Evolutionary conservation across 2,329 filamentous ascomycete genomes (phyloP).

Genomic region (Phoma sp.): DNA sequence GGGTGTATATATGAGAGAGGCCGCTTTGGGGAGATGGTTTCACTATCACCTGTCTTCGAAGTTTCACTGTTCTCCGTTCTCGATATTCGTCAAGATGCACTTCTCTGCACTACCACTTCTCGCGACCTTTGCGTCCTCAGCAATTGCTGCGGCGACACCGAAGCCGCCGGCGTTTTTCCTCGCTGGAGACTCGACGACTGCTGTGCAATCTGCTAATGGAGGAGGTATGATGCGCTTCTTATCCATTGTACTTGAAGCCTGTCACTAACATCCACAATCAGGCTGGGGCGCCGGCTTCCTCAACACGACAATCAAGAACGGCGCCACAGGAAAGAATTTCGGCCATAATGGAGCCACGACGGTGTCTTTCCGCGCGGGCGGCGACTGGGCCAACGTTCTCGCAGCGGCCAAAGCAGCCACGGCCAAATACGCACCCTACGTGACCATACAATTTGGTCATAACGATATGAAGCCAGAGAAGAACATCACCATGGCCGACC

Average conservation of each 20-base stretch:
- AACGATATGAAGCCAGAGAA: slow-evolving; percentile 62
- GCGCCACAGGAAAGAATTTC: slow-evolving; percentile 61
- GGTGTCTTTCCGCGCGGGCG: slow-evolving; percentile 58
- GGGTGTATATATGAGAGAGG: not conserved
- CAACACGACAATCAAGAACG: slow-evolving; percentile 51
- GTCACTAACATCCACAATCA: slow-evolving; percentile 9
- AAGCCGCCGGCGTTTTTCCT: slow-evolving; percentile 40
- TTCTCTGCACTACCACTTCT: slow-evolving; percentile 8
- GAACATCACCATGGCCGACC: slow-evolving; percentile 54
- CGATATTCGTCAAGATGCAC: slow-evolving; percentile 2
- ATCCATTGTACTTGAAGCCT: not conserved
- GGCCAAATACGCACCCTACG: slow-evolving; percentile 53
- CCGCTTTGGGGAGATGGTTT: not conserved
- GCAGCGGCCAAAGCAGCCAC: slow-evolving; percentile 44
- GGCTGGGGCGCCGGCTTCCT: slow-evolving; percentile 67
- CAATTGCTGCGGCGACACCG: slow-evolving; percentile 3
- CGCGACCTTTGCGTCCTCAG: slow-evolving; percentile 3
- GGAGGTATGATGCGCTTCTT: slow-evolving; percentile 18
- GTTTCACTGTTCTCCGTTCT: not conserved
- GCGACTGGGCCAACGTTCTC: slow-evolving; percentile 61
- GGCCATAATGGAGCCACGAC: slow-evolving; percentile 63
- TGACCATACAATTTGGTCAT: slow-evolving; percentile 66
- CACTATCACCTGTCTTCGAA: not conserved
- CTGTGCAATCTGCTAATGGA: slow-evolving; percentile 30
- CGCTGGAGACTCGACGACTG: slow-evolving; percentile 48